phyloP scores from a whole-genome alignment of 495 filamentous ascomycete genomes.

The Hypoxylon intermedium region DNA sequence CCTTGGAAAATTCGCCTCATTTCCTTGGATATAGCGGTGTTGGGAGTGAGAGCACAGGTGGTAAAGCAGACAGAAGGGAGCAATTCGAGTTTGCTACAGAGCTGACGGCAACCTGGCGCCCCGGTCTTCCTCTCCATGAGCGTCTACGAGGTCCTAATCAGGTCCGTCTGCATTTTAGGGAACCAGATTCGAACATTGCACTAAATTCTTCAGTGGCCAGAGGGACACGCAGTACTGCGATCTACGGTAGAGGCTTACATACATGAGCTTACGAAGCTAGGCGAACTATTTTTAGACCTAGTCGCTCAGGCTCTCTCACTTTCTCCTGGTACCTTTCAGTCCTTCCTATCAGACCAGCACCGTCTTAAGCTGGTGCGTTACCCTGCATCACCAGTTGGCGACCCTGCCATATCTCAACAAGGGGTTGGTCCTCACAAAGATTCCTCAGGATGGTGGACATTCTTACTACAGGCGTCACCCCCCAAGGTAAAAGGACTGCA shows the following conservation, averaged over 20 bases:
- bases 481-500: constrained; percentile 56
- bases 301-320: constrained; percentile 56
- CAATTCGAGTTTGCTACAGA: constrained; percentile 65
- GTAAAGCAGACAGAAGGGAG: constrained; percentile 56
- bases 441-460: constrained; percentile 64
- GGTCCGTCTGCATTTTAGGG: constrained; percentile 16
- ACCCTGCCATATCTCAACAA: constrained; percentile 39
- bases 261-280: constrained; percentile 52
- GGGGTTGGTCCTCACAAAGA: constrained; percentile 65
- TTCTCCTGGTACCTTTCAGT: constrained; percentile 52
- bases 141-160: constrained; percentile 62
- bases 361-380: constrained; percentile 63
- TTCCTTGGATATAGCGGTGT: constrained; percentile 62
- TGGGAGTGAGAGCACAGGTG: constrained; percentile 59
- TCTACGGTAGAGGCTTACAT: constrained; percentile 53
- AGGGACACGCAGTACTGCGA: constrained; percentile 21
- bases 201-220: constrained; percentile 39
- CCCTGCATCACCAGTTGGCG: constrained; percentile 38
- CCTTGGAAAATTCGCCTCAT: constrained; percentile 59
- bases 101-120: constrained; percentile 47
- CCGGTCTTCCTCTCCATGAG: constrained; percentile 52
- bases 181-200: not conserved
- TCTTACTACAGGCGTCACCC: constrained; percentile 59
- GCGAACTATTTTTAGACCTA: constrained; percentile 57
- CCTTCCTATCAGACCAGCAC: constrained; percentile 61